Base-by-base conservation (phyloP, 495 filamentous ascomycete species). In the Penicillium fimorum region DNA sequence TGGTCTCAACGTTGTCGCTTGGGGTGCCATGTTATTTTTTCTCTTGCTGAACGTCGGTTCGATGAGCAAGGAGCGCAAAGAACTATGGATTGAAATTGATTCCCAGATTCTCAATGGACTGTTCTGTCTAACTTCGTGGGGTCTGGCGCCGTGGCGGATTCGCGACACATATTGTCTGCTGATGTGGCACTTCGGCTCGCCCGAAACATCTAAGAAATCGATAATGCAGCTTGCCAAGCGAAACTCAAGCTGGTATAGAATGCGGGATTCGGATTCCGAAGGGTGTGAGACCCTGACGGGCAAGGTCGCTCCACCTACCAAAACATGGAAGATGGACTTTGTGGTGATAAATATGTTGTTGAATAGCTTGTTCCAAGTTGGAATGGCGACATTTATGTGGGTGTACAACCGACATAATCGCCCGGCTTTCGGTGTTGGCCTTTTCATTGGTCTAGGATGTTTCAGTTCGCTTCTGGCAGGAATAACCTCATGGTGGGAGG, bases 11-110 rank as follows among this genome's bases (percentile, higher is more conserved):
- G 80, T 94, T 3, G 77, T 95, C 5, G 91, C 90, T 9, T 96
- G 91, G 91, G 91, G 91, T 50, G 88, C 85, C 35, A 95, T 96
- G 91, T 76, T 95, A 18, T 92, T 96, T 75, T 77, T 95, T 17
- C 80, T 96, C 9, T 78, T 95, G 51, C 84, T 81, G 70, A 86
- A 88, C 61, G 91, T 87, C 12, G 78, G 83, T 0, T 86, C 89
- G 1, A 84, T 84, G 58, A 78, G 64, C 10, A 94, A 90, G 77
- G 77, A 88, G 72, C 75, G 88, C 66, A 84, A 90, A 66, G 74
- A 92, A 59, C 83, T 87, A 53, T 95, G 91, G 91, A 84, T 95
- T 54, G 91, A 95, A 65, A 88, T 84, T 60, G 88, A 90, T 66
- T 88, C 87, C 5, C 91, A 96, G 64, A 87, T 95, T 56, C 77